Percentiles rank a stretch among this genome's conserved stretches.
These are phyloP conservation scores for Arthrobotrys entomopaga DNA, from an alignment of 2,329 filamentous ascomycete species.

Conservation along the genomic window DNA sequence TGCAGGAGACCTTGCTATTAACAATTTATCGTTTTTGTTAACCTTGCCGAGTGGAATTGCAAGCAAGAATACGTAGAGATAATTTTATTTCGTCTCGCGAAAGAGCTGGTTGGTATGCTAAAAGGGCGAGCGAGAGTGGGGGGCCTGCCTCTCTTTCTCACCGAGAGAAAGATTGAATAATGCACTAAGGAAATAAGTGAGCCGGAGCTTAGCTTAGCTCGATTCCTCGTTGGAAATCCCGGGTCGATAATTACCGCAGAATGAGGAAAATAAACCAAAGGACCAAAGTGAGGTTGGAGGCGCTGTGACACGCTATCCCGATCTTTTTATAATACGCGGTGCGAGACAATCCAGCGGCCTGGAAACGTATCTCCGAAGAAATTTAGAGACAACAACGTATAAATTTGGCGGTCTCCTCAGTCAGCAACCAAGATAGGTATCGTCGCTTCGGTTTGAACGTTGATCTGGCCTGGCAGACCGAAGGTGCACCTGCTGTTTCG, in stretches of 20 bases:
- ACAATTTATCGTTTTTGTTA: constrained; percentile 29
- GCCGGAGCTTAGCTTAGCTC: constrained; percentile 10
- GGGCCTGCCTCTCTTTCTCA: constrained; percentile 33
- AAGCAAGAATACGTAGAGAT: constrained; percentile 20
- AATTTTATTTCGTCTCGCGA: constrained; percentile 31
- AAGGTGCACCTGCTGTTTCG: constrained; percentile 55
- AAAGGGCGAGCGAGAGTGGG: constrained; percentile 28
- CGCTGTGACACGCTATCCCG: constrained; percentile 40
- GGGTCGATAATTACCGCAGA: constrained; percentile 53
- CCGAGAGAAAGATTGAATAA: constrained; percentile 19
- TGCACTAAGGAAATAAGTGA: constrained; percentile 8
- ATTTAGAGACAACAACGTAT: background rate
- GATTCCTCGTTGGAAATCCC: constrained; percentile 41
- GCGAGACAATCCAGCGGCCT: constrained; percentile 21
- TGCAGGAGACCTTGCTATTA: constrained; percentile 39
- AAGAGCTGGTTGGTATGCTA: constrained; percentile 29
- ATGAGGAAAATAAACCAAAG: constrained; percentile 21
- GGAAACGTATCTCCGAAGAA: constrained; percentile 34
- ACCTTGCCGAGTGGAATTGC: constrained; percentile 51
- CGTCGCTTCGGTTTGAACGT: constrained; percentile 29
- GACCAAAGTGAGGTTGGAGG: constrained; percentile 35
- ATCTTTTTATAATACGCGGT: constrained; percentile 32
- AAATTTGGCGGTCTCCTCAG: constrained; percentile 21
- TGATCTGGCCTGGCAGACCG: constrained; percentile 55
- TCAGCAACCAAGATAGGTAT: background rate